A percentile compares a stretch with the other conserved stretches of the same genome.
These are phyloP conservation scores for Amorphotheca resinae DNA, from an alignment of 495 filamentous ascomycete species.

Conservation along the genomic window DNA sequence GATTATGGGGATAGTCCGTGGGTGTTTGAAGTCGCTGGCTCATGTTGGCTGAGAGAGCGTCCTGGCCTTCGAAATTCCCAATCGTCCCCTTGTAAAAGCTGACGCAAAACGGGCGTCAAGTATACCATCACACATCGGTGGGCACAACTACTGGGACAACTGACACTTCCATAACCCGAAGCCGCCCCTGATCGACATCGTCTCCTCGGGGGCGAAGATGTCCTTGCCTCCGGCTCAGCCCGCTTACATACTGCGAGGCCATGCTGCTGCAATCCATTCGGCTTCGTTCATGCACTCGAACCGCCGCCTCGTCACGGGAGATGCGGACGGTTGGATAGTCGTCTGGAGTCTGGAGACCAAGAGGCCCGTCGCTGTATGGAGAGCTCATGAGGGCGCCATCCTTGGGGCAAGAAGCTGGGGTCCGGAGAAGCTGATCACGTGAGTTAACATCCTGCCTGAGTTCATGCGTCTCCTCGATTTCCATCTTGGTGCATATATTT, in stretches of 20 bases:
- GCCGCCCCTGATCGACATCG: neutral
- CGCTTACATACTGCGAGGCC: conserved; percentile 73
- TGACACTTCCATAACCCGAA: too few relatives aligned
- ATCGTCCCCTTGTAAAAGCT: too few relatives aligned
- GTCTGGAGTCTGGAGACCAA: conserved; percentile 77
- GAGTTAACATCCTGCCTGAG: conserved; percentile 28
- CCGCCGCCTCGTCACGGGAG: conserved; percentile 68
- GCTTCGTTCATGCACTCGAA: conserved; percentile 61
- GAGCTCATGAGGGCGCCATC: conserved; percentile 67
- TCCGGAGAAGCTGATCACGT: conserved; percentile 58
- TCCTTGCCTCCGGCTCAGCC: conserved; percentile 17
- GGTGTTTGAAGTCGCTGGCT: too few relatives aligned
- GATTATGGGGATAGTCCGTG: too few relatives aligned
- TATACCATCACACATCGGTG: too few relatives aligned
- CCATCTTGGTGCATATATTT: neutral
- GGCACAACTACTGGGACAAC: too few relatives aligned
- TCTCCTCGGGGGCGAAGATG: conserved; percentile 5
- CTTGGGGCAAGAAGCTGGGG: conserved; percentile 63
- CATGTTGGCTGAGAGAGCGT: too few relatives aligned
- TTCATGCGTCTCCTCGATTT: conserved; percentile 1
- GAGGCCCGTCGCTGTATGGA: conserved; percentile 76
- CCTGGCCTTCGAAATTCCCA: too few relatives aligned
- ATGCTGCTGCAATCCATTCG: conserved; percentile 68
- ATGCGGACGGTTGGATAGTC: conserved; percentile 82
- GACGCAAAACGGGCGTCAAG: too few relatives aligned